phyloP scores from a whole-genome alignment of 2,329 filamentous ascomycete genomes.

The Teratosphaeria nubilosa region DNA sequence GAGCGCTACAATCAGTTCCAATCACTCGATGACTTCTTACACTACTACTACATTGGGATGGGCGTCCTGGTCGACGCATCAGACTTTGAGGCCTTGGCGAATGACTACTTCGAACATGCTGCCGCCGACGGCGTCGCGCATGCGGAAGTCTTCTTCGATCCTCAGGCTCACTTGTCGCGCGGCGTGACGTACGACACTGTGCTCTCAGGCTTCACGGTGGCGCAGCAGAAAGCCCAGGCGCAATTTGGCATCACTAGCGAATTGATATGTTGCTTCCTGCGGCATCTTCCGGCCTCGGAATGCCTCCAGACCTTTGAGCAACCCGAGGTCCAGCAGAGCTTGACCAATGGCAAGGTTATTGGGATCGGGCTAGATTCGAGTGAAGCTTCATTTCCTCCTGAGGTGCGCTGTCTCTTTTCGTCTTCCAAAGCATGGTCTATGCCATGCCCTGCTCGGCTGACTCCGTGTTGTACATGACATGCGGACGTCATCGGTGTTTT shows the following conservation, averaged over 20 bases:
- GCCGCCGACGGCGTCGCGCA: slow-evolving; percentile 57
- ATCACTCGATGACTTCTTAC: slow-evolving; percentile 65
- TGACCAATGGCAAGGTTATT: slow-evolving; percentile 43
- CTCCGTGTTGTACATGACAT: too few species aligned
- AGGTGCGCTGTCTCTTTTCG: slow-evolving; percentile 9
- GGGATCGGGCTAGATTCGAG: slow-evolving; percentile 62
- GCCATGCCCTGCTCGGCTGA: background rate
- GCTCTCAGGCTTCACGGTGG: slow-evolving; percentile 52
- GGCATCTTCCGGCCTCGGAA: slow-evolving; percentile 55
- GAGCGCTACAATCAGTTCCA: slow-evolving; percentile 58
- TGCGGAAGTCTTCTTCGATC: slow-evolving; percentile 73
- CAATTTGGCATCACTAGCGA: slow-evolving; percentile 56
- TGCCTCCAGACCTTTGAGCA: slow-evolving; percentile 40
- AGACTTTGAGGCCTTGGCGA: slow-evolving; percentile 67
- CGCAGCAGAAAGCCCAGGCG: slow-evolving; percentile 48
- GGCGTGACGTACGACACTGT: slow-evolving; percentile 47
- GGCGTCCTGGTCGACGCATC: slow-evolving; percentile 51
- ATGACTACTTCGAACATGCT: slow-evolving; percentile 59
- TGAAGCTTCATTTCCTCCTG: slow-evolving; percentile 34
- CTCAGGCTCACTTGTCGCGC: slow-evolving; percentile 57
- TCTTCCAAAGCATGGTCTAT: background rate
- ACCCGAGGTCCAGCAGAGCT: slow-evolving; percentile 33
- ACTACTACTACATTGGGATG: slow-evolving; percentile 70
- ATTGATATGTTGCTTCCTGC: slow-evolving; percentile 62
- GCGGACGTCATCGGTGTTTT: too few species aligned